A percentile compares a stretch with the other conserved stretches of the same genome.
Conservation (phyloP, 2,329 filamentous ascomycete genomes). For the Pyricularia sp. region DNA sequence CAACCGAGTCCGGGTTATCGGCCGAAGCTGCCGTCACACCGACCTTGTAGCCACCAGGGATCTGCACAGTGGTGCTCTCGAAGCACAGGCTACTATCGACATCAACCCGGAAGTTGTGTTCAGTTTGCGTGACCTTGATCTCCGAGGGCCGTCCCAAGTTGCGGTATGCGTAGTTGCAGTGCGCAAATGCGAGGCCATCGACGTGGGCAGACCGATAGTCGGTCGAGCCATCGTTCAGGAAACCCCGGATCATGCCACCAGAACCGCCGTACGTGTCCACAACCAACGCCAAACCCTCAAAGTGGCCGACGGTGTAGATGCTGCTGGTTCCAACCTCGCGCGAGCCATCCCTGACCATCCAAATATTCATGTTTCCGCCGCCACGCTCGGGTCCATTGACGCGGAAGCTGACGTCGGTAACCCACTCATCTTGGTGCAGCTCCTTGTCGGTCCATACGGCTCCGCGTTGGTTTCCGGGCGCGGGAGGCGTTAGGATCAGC, state of each 20-base stretch:
- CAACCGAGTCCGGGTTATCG: slow-evolving; percentile 89
- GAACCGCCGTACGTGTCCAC: slow-evolving; percentile 73
- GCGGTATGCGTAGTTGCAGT: slow-evolving; percentile 84
- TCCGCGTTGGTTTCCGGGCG: slow-evolving; percentile 76
- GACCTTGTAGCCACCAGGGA: slow-evolving; percentile 75
- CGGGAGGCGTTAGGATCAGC: slow-evolving; percentile 80
- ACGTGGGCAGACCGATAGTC: slow-evolving; percentile 74
- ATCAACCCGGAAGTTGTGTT: slow-evolving; percentile 61
- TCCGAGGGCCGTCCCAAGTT: slow-evolving; percentile 81
- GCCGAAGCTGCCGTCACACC: slow-evolving; percentile 82
- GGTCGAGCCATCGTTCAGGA: slow-evolving; percentile 81
- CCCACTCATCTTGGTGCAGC: slow-evolving; percentile 62
- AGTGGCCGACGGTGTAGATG: slow-evolving; percentile 75
- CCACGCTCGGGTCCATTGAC: slow-evolving; percentile 77
- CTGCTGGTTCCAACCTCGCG: slow-evolving; percentile 59
- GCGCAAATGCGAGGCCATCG: slow-evolving; percentile 82
- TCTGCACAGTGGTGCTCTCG: slow-evolving; percentile 65
- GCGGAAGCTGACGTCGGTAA: slow-evolving; percentile 77
- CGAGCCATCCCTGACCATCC: slow-evolving; percentile 69
- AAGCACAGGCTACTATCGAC: slow-evolving; percentile 80
- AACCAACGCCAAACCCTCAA: slow-evolving; percentile 84
- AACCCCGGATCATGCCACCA: slow-evolving; percentile 77
- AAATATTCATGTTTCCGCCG: slow-evolving; percentile 85
- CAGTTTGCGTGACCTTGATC: slow-evolving; percentile 61
- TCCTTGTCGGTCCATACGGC: slow-evolving; percentile 67